Evolutionary conservation across 2,329 filamentous ascomycete species (phyloP).

Genomic region (Trichoderma koningii): DNA sequence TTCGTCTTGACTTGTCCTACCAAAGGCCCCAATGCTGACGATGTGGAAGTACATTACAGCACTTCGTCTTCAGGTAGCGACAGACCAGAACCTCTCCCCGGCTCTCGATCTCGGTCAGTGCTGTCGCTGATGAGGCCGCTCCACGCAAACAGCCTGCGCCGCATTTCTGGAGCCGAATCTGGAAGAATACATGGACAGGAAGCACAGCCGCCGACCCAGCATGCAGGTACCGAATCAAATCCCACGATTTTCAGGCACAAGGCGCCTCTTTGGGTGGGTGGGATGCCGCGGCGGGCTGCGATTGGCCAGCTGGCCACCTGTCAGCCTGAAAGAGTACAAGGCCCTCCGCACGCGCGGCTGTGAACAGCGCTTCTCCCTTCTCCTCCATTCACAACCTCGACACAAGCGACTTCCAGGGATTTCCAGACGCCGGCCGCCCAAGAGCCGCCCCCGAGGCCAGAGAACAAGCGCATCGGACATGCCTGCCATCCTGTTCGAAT

Average conservation of each 20-base stretch:
- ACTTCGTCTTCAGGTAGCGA: too few relatives aligned
- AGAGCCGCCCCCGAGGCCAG: slow-evolving; percentile 5
- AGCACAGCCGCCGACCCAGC: slow-evolving; percentile 16
- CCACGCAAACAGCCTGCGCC: neutral
- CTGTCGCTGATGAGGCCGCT: neutral
- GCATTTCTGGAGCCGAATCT: neutral
- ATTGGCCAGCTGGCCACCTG: slow-evolving; percentile 1
- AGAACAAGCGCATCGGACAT: slow-evolving; percentile 2
- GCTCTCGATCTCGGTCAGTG: neutral
- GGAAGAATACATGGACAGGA: neutral
- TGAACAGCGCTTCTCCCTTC: slow-evolving; percentile 13
- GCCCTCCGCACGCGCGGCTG: slow-evolving; percentile 24
- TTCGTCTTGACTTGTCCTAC: too few relatives aligned
- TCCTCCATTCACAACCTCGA: slow-evolving; percentile 23
- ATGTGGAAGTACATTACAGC: too few relatives aligned
- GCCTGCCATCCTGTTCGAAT: neutral
- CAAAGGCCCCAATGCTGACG: neutral
- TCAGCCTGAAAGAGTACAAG: slow-evolving; percentile 9
- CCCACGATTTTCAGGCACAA: slow-evolving; percentile 8
- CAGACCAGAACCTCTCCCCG: neutral
- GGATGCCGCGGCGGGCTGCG: neutral
- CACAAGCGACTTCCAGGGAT: slow-evolving; percentile 24
- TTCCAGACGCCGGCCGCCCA: slow-evolving; percentile 18
- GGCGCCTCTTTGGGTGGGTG: slow-evolving; percentile 15
- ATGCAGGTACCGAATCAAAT: slow-evolving; percentile 3